Evolutionary conservation across 1,139 yeast genomes (phyloP).

Genomic region (Magnusiomyces clavatus): DNA sequence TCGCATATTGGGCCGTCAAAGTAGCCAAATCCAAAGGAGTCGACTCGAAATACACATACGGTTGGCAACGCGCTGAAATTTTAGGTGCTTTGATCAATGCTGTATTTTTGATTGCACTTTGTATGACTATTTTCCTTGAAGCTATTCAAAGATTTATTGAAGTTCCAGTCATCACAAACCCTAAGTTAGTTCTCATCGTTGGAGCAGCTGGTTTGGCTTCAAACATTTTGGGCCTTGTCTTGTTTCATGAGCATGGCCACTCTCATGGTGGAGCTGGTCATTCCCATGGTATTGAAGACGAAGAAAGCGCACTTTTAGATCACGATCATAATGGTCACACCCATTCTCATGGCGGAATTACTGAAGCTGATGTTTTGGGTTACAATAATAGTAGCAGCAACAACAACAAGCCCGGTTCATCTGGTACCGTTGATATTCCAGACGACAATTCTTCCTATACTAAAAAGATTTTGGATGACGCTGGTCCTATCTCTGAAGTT

Average conservation of each 20-base stretch:
- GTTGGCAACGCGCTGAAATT: conserved; percentile 95
- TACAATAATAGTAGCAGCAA: neutral
- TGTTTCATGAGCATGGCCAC: conserved; percentile 91
- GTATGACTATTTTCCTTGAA: conserved; percentile 86
- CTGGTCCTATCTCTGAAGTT: conserved; percentile 12
- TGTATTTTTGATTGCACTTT: conserved; percentile 82
- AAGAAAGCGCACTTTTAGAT: conserved; percentile 9
- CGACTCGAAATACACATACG: conserved; percentile 84
- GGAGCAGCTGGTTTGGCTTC: conserved; percentile 79
- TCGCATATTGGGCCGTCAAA: conserved; percentile 94
- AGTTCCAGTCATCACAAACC: conserved; percentile 73
- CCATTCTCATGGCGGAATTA: conserved; percentile 13
- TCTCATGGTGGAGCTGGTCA: conserved; percentile 43
- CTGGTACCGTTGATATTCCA: too few relatives aligned
- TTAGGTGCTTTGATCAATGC: conserved; percentile 94
- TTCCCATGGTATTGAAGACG: conserved; percentile 20
- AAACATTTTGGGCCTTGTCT: conserved; percentile 70
- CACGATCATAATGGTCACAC: conserved; percentile 19
- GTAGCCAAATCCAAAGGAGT: conserved; percentile 80
- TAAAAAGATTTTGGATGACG: conserved; percentile 9
- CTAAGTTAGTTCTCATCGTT: conserved; percentile 69
- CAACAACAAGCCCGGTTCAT: neutral
- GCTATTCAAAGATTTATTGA: conserved; percentile 83
- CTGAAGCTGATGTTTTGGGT: neutral
- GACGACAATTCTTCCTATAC: conserved; percentile 3